Percentiles rank a stretch among this genome's conserved stretches.
These are phyloP conservation scores for Turritis glabra DNA, from an alignment of 345 rosid genomes.

Conservation along the genomic window DNA sequence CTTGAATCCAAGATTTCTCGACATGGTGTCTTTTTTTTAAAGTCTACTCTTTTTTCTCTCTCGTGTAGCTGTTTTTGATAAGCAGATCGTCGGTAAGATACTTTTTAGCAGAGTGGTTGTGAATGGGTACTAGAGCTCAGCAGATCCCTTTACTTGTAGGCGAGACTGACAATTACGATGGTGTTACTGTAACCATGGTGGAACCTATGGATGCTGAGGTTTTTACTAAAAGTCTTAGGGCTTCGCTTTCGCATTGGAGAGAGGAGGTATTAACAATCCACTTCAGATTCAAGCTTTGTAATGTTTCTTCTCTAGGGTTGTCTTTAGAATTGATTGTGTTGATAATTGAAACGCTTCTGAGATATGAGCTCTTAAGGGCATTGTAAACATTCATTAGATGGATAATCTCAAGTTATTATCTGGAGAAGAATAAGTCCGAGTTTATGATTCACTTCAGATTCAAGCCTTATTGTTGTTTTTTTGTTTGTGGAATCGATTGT, in stretches of 20 bases:
- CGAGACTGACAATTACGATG: constrained; percentile 52
- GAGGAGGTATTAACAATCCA: constrained; percentile 43
- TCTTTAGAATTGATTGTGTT: too few species aligned
- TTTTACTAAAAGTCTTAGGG: constrained; percentile 50
- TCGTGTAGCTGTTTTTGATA: not conserved
- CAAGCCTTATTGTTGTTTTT: too few species aligned
- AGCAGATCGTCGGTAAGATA: too few species aligned
- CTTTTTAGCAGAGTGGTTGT: not conserved
- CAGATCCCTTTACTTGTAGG: constrained; percentile 41
- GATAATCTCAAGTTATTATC: too few species aligned
- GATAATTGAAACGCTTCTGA: too few species aligned
- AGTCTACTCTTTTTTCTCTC: not conserved
- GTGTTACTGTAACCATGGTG: constrained; percentile 50
- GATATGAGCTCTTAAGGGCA: too few species aligned
- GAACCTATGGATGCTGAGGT: constrained; percentile 46
- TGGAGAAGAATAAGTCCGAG: too few species aligned
- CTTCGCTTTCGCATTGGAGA: constrained; percentile 58
- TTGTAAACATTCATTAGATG: too few species aligned
- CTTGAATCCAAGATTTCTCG: not conserved
- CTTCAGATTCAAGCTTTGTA: not conserved
- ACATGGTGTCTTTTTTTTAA: not conserved
- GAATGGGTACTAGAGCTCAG: constrained; percentile 15
- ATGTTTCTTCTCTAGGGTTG: not conserved
- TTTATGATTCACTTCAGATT: too few species aligned
- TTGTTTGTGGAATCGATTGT: not conserved